Conservation (phyloP, 257 asterid species). For the Penstemon eatonii region DNA sequence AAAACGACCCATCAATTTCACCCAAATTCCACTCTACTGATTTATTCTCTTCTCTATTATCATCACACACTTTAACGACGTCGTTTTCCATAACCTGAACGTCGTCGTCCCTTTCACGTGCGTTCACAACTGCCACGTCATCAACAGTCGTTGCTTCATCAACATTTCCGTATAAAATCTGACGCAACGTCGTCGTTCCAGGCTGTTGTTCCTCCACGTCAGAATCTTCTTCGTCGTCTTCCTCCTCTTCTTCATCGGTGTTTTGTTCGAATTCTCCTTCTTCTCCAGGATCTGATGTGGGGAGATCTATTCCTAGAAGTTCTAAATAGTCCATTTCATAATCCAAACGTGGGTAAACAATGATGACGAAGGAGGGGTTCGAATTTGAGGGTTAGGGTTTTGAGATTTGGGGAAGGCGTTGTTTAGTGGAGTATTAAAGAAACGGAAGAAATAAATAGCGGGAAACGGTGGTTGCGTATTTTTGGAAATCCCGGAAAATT, state of each 20-base stretch:
- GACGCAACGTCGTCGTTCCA: neutral
- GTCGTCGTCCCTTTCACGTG: slow-evolving; percentile 25
- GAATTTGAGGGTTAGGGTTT: no score
- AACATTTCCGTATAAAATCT: neutral
- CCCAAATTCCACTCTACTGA: slow-evolving; percentile 43
- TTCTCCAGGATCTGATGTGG: no score
- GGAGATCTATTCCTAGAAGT: no score
- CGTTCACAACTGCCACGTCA: slow-evolving; percentile 26
- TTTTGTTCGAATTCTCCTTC: neutral
- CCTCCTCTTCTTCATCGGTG: neutral
- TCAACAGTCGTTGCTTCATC: slow-evolving; percentile 5
- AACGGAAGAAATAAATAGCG: no score
- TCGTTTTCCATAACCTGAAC: slow-evolving; percentile 25
- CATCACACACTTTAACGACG: slow-evolving; percentile 26
- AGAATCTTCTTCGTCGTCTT: neutral
- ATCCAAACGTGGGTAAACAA: no score
- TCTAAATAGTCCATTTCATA: no score
- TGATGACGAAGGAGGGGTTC: no score
- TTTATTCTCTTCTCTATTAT: slow-evolving; percentile 25
- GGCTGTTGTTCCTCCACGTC: no score
- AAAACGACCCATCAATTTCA: slow-evolving; percentile 73
- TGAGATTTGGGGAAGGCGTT: no score
- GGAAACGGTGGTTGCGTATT: no score
- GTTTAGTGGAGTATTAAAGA: no score
- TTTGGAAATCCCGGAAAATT: no score